Percentiles rank a stretch among this genome's conserved stretches.
These are phyloP conservation scores for Glebionis coronaria DNA, from an alignment of 129 eudicot genomes.

Conservation along the genomic window DNA sequence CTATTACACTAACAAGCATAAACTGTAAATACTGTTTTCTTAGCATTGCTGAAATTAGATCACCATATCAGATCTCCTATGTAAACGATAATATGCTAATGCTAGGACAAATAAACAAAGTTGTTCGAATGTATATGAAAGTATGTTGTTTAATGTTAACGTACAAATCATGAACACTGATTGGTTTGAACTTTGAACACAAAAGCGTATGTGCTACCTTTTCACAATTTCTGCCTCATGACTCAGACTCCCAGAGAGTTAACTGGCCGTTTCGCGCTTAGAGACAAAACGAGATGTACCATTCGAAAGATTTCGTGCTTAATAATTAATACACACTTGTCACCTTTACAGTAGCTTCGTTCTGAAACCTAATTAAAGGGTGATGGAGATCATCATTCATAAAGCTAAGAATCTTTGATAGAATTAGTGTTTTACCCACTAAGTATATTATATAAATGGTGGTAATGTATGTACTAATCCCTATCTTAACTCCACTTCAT, in stretches of 20 bases:
- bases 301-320: slow-evolving; percentile 7
- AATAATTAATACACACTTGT: not conserved
- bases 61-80: not conserved
- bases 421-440: slow-evolving; percentile 31
- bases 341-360: slow-evolving; percentile 13
- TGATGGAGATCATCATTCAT: slow-evolving; percentile 28
- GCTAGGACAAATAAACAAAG: slow-evolving; percentile 19
- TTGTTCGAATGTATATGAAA: slow-evolving; percentile 20
- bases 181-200: slow-evolving; percentile 19
- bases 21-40: too few species aligned
- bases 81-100: not conserved
- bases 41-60: not conserved
- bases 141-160: slow-evolving; percentile 17
- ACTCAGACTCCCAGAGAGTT: not conserved
- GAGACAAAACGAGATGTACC: slow-evolving; percentile 3
- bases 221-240: slow-evolving; percentile 1
- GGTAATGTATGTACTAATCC: slow-evolving; percentile 17
- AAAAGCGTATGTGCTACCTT: slow-evolving; percentile 15
- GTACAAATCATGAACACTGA: slow-evolving; percentile 23
- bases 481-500: slow-evolving; percentile 20
- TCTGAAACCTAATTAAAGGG: slow-evolving; percentile 33
- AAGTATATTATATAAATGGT: slow-evolving; percentile 16
- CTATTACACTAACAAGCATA: too few species aligned
- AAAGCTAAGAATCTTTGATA: slow-evolving; percentile 23
- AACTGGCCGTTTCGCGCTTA: slow-evolving; percentile 9